A percentile compares a stretch with the other conserved stretches of the same genome.
Evolutionary conservation across 2,329 filamentous ascomycete species (phyloP).

Genomic region (Penicillium vulpinum): DNA sequence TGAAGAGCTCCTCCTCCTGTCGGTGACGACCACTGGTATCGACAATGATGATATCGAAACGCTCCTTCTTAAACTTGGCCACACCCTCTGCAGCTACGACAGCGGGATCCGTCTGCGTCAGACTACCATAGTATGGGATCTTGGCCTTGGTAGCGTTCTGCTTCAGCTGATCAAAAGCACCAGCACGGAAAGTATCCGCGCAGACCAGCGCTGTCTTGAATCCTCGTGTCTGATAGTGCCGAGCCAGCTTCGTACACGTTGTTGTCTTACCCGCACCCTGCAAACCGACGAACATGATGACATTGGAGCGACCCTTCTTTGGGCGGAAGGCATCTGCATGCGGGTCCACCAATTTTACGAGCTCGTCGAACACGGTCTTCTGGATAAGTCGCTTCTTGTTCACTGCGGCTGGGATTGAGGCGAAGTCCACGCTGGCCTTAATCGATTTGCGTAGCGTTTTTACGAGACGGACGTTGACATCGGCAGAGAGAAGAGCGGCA

Average conservation of each 20-base stretch:
- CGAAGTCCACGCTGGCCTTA: conserved; percentile 87
- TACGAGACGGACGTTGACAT: conserved; percentile 95
- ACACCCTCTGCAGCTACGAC: conserved; percentile 94
- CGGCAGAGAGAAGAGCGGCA: conserved; percentile 89
- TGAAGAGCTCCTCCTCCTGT: conserved; percentile 92
- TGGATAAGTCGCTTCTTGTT: conserved; percentile 99
- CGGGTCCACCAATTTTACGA: conserved; percentile 92
- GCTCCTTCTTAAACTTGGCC: conserved; percentile 98
- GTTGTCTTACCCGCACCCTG: conserved; percentile 98
- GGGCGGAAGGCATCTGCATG: conserved; percentile 95
- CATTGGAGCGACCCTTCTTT: conserved; percentile 92
- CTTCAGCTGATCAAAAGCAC: conserved; percentile 97
- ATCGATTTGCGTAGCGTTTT: conserved; percentile 90
- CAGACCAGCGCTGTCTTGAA: conserved; percentile 94
- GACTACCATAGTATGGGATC: conserved; percentile 95
- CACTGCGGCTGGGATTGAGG: conserved; percentile 82
- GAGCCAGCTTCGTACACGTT: conserved; percentile 92
- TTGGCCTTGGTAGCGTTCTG: conserved; percentile 99
- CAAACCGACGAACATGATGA: conserved; percentile 99
- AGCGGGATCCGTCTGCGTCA: conserved; percentile 94
- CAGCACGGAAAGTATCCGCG: conserved; percentile 96
- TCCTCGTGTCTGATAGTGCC: conserved; percentile 90
- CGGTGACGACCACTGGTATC: conserved; percentile 94
- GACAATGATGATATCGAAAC: conserved; percentile 97
- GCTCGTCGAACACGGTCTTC: conserved; percentile 95